phyloP scores from a whole-genome alignment of 306 rosid genomes.

The Delonix regia region DNA sequence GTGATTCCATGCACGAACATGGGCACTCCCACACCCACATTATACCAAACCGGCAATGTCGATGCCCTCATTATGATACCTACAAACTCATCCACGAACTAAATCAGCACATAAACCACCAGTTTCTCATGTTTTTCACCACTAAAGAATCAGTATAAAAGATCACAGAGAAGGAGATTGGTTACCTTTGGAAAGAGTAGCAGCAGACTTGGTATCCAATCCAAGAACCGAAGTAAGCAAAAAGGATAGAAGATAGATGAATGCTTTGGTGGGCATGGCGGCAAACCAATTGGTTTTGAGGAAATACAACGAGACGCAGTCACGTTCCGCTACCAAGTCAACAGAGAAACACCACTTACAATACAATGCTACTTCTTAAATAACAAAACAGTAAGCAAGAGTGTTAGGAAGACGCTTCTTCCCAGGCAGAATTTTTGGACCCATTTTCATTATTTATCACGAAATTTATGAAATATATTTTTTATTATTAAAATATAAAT shows the following conservation, averaged over 20 bases:
- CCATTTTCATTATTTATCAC: too few species aligned
- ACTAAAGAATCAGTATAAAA: background rate
- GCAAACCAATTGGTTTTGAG: conserved; percentile 3
- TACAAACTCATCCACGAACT: conserved; percentile 33
- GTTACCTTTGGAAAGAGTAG: conserved; percentile 91
- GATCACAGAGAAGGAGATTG: background rate
- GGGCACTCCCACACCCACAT: conserved; percentile 85
- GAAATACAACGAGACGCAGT: background rate
- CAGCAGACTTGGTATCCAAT: conserved; percentile 87
- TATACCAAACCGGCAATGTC: conserved; percentile 85
- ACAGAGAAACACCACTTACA: too few species aligned
- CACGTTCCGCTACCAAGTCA: background rate
- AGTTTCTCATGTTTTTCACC: background rate
- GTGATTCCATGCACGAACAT: conserved; percentile 96
- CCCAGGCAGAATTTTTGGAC: too few species aligned
- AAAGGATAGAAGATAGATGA: conserved; percentile 61
- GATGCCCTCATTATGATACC: conserved; percentile 99
- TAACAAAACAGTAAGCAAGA: background rate
- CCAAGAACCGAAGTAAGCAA: conserved; percentile 87
- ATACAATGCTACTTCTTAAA: too few species aligned
- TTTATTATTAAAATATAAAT: too few species aligned
- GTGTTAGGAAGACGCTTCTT: background rate
- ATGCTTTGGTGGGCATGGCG: conserved; percentile 52
- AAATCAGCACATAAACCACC: background rate
- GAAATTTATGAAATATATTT: too few species aligned